phyloP scores from a whole-genome alignment of 2,329 filamentous ascomycete species.

The Trichocomaceae sp. region DNA sequence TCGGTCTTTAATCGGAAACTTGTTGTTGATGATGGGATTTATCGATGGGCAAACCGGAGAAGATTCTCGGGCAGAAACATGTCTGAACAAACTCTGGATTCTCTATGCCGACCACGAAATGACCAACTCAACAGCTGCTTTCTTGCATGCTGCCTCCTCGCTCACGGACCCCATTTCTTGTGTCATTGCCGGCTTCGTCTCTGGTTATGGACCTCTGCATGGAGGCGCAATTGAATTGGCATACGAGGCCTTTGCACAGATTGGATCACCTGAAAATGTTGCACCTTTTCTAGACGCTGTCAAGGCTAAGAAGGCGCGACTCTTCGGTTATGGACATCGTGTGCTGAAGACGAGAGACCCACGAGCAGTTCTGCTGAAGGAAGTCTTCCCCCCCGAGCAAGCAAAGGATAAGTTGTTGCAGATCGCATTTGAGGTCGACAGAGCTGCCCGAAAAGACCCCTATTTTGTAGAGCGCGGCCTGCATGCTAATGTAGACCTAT shows the following conservation, averaged over 20 bases:
- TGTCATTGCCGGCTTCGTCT: conserved; percentile 44
- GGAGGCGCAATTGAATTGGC: conserved; percentile 51
- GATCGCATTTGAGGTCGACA: conserved; percentile 36
- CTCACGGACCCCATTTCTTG: conserved; percentile 48
- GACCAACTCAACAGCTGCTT: conserved; percentile 51
- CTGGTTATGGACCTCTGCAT: conserved; percentile 50
- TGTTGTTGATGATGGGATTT: conserved; percentile 49
- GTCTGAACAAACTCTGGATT: conserved; percentile 48
- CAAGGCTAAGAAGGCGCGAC: conserved; percentile 45
- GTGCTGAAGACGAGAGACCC: no score
- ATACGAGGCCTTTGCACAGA: conserved; percentile 49
- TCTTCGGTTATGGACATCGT: conserved; percentile 37
- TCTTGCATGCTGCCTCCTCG: conserved; percentile 49
- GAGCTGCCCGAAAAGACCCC: conserved; percentile 28
- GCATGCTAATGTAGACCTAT: conserved; percentile 37
- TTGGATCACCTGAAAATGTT: conserved; percentile 47
- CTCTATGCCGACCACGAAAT: conserved; percentile 53
- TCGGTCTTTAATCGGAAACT: conserved; percentile 48
- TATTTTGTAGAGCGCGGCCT: conserved; percentile 34
- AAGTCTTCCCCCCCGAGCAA: conserved; percentile 25
- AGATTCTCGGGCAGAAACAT: conserved; percentile 41
- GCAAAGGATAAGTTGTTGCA: conserved; percentile 42
- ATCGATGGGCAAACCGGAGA: conserved; percentile 43
- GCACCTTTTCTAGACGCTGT: conserved; percentile 47
- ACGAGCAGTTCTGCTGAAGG: no score